phyloP scores from a whole-genome alignment of 306 rosid species.

The Vicia faba region DNA sequence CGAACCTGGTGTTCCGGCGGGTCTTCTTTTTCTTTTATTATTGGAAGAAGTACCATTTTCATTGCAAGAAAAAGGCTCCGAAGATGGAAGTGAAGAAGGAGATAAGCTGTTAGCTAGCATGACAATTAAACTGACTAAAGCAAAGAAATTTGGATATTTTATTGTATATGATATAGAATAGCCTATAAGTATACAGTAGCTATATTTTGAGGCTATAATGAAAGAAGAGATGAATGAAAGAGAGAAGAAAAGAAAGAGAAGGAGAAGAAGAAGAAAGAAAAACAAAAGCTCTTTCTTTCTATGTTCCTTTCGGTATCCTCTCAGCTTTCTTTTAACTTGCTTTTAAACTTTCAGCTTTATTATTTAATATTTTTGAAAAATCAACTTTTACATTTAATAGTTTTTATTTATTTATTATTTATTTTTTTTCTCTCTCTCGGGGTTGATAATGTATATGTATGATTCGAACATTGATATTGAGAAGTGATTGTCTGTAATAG shows the following conservation, averaged over 20 bases:
- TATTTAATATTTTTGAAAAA: neutral
- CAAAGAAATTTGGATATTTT: neutral
- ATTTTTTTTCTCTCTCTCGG: constrained; percentile 40
- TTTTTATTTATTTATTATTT: neutral
- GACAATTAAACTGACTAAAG: constrained; percentile 25
- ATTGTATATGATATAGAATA: constrained; percentile 10
- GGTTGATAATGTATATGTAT: constrained; percentile 25
- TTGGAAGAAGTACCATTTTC: constrained; percentile 52
- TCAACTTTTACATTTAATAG: constrained; percentile 37
- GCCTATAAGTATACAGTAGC: constrained; percentile 20
- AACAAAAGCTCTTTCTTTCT: constrained; percentile 44
- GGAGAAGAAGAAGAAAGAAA: constrained; percentile 27
- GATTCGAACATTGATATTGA: constrained; percentile 61
- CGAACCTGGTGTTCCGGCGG: constrained; percentile 94
- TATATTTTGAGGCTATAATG: constrained; percentile 32
- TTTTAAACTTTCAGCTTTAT: constrained; percentile 63
- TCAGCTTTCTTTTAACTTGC: constrained; percentile 78
- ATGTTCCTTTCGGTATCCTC: constrained; percentile 63
- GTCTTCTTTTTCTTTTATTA: constrained; percentile 88
- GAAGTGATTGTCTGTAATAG: constrained; percentile 58
- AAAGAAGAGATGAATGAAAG: constrained; percentile 34
- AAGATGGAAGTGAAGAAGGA: constrained; percentile 59
- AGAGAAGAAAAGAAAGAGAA: constrained; percentile 33
- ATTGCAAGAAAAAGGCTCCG: constrained; percentile 73
- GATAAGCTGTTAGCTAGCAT: constrained; percentile 73